phyloP scores from a whole-genome alignment of 768 basidiomycete species.

The Russula compacta region DNA sequence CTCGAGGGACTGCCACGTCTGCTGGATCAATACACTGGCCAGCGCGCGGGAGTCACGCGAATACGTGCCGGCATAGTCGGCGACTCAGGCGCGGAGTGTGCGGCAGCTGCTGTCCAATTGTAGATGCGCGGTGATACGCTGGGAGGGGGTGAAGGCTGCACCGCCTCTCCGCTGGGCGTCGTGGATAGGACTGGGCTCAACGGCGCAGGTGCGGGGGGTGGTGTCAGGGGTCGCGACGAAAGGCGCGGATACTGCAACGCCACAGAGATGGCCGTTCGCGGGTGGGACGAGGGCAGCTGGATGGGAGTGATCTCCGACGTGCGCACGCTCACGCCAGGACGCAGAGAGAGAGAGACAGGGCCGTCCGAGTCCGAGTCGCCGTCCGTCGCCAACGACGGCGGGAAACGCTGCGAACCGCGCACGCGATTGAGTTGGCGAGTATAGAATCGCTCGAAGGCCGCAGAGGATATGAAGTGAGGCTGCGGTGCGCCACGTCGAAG shows the following conservation, averaged over 20 bases:
- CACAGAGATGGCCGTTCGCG: neutral
- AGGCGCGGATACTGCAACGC: neutral
- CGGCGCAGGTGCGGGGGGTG: neutral
- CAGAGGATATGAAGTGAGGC: neutral
- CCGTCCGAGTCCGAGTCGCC: constrained; percentile 1
- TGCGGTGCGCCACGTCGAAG: constrained; percentile 1
- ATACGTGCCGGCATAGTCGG: constrained; percentile 8
- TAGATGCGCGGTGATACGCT: constrained; percentile 19
- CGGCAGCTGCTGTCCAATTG: constrained; percentile 3
- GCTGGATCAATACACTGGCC: constrained; percentile 9
- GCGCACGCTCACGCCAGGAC: constrained; percentile 8
- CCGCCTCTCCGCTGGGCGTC: neutral
- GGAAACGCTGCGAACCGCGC: neutral
- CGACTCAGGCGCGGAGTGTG: constrained; percentile 7
- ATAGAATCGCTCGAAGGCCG: constrained; percentile 10
- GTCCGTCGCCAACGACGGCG: neutral
- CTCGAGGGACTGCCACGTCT: neutral
- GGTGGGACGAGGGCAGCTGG: constrained; percentile 15
- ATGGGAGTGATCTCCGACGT: constrained; percentile 20
- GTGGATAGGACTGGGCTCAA: neutral
- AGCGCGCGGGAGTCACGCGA: constrained; percentile 6
- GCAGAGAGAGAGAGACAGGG: neutral
- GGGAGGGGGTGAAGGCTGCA: constrained; percentile 18
- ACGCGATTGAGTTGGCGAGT: constrained; percentile 4
- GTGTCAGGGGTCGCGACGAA: neutral